Conservation (phyloP, 805 yeast species). For the Dipodascopsis tothii region DNA sequence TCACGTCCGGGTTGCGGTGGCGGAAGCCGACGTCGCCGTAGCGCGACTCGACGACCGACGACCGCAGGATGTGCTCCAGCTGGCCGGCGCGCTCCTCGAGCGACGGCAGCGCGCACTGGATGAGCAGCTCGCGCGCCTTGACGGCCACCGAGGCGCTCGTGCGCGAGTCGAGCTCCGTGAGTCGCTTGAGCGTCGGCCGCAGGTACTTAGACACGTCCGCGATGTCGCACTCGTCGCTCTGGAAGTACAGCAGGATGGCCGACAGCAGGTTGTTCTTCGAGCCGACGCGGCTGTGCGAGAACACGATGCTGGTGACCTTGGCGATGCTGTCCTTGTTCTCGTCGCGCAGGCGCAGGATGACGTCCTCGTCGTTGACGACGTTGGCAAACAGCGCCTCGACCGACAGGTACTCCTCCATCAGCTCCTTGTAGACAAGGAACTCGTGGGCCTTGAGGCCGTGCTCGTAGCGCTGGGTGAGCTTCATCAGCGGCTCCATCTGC, state of each 20-base stretch:
- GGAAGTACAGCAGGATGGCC: constrained; percentile 77
- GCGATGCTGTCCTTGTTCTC: constrained; percentile 69
- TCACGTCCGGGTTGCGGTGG: constrained; percentile 75
- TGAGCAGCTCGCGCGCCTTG: constrained; percentile 91
- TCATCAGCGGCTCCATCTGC: constrained; percentile 64
- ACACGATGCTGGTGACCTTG: constrained; percentile 58
- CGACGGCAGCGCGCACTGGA: constrained; percentile 95
- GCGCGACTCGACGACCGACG: constrained; percentile 80
- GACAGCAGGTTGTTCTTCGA: constrained; percentile 84
- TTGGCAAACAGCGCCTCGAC: constrained; percentile 67
- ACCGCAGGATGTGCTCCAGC: constrained; percentile 87
- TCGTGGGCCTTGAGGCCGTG: constrained; percentile 81
- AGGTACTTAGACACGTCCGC: constrained; percentile 51
- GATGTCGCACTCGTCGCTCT: constrained; percentile 28
- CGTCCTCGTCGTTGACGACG: constrained; percentile 69
- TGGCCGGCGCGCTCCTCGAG: constrained; percentile 94
- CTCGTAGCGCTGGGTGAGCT: constrained; percentile 60
- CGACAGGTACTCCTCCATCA: constrained; percentile 64
- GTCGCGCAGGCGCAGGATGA: constrained; percentile 78
- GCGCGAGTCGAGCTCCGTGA: constrained; percentile 85
- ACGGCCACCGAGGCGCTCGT: constrained; percentile 87
- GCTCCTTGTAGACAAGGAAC: constrained; percentile 58
- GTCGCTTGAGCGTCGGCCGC: constrained; percentile 61
- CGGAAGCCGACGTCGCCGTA: constrained; percentile 77
- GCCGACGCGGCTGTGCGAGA: constrained; percentile 88